Conservation (phyloP, 345 rosid species). For the Lepidium africanum region DNA sequence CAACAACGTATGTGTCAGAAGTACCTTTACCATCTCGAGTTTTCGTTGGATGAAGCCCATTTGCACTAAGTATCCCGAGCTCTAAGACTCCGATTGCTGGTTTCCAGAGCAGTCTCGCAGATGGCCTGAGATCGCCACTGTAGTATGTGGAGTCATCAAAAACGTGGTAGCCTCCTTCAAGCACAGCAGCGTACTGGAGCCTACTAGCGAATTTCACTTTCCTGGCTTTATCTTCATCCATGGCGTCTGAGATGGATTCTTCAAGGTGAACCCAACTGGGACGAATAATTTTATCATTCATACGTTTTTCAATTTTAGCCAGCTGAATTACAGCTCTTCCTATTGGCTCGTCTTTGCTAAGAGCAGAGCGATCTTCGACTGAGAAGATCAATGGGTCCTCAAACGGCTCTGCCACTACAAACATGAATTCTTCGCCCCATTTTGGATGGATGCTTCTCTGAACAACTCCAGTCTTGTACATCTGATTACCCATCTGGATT, state of each 20-base stretch:
- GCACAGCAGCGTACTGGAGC: slow-evolving; percentile 31
- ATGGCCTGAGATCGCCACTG: slow-evolving; percentile 46
- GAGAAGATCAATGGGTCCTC: slow-evolving; percentile 37
- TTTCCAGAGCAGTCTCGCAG: slow-evolving; percentile 35
- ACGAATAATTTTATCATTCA: slow-evolving; percentile 12
- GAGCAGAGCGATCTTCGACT: slow-evolving; percentile 34
- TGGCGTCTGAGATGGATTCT: slow-evolving; percentile 19
- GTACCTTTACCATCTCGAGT: slow-evolving; percentile 23
- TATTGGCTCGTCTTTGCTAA: slow-evolving; percentile 35
- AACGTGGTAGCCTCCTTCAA: slow-evolving; percentile 59
- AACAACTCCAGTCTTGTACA: slow-evolving; percentile 41
- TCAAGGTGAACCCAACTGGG: slow-evolving; percentile 37
- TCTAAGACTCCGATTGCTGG: slow-evolving; percentile 37
- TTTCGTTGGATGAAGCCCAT: slow-evolving; percentile 37
- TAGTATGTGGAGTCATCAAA: slow-evolving; percentile 42
- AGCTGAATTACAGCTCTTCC: slow-evolving; percentile 35
- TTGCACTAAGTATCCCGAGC: slow-evolving; percentile 45
- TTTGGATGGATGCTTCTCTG: slow-evolving; percentile 51
- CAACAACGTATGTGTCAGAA: slow-evolving; percentile 30
- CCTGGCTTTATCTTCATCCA: slow-evolving; percentile 22
- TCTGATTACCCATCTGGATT: slow-evolving; percentile 63
- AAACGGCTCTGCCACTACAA: slow-evolving; percentile 69
- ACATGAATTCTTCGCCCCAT: slow-evolving; percentile 83
- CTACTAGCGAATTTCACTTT: slow-evolving; percentile 35
- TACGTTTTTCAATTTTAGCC: slow-evolving; percentile 26